phyloP scores from a whole-genome alignment of 2,329 filamentous ascomycete species.

The Colletotrichum gigasporum region DNA sequence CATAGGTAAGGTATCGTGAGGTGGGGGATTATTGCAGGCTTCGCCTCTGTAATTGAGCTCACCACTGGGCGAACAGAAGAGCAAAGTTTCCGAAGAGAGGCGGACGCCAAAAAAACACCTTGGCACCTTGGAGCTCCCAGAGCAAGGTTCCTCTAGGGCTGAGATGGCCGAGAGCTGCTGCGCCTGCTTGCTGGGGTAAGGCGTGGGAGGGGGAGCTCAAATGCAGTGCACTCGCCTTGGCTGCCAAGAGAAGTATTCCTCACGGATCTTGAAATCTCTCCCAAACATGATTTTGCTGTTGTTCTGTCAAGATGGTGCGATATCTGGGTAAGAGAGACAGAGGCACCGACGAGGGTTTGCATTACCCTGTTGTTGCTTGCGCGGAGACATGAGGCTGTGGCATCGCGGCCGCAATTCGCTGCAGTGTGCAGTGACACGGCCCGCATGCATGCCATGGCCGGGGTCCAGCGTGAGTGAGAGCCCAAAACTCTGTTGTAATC shows the following conservation, averaged over 20 bases:
- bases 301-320: background rate
- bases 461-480: constrained; percentile 14
- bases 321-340: background rate
- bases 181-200: constrained; percentile 1
- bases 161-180: constrained; percentile 22
- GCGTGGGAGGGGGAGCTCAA: background rate
- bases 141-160: constrained; percentile 28
- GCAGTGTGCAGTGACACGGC: background rate
- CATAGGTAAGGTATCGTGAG: background rate
- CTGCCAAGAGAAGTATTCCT: background rate
- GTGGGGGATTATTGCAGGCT: background rate
- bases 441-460: background rate
- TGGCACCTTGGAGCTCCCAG: constrained; percentile 8
- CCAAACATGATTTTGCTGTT: too few relatives aligned
- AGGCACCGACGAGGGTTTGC: constrained; percentile 10
- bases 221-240: background rate
- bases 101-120: background rate
- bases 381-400: constrained; percentile 13
- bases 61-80: background rate
- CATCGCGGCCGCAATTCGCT: constrained; percentile 5
- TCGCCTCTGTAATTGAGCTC: constrained; percentile 11
- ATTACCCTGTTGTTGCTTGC: constrained; percentile 2
- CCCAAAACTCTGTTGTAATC: constrained; percentile 8
- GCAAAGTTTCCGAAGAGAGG: background rate
- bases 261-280: background rate